Conservation (phyloP, 2,329 filamentous ascomycete species). For the Colletotrichum tofieldiae region DNA sequence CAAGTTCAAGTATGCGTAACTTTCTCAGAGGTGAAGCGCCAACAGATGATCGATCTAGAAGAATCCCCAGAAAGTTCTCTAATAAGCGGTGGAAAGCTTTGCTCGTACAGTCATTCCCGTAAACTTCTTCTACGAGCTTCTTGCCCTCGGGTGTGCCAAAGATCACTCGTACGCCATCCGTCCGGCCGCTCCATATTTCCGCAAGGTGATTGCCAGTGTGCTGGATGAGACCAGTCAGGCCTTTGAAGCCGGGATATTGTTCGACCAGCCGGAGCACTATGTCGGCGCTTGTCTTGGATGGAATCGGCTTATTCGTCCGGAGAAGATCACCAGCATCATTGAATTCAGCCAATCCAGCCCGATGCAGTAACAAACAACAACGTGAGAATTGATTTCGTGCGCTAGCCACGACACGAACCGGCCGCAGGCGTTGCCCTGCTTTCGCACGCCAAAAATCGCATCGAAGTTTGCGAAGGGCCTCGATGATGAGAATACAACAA, state of each 20-base stretch:
- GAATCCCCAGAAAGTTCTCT: slow-evolving; percentile 3
- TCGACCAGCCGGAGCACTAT: no score
- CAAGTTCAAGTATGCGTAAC: slow-evolving; percentile 16
- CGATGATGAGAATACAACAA: neutral
- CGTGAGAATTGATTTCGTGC: neutral
- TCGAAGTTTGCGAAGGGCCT: neutral
- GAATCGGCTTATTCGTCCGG: no score
- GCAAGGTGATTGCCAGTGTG: neutral
- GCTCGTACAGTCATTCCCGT: slow-evolving; percentile 7
- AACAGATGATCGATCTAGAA: neutral
- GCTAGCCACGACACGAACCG: neutral
- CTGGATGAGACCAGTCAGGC: neutral
- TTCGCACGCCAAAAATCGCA: neutral
- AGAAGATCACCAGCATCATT: no score
- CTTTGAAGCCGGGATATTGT: no score
- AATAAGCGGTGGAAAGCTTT: slow-evolving; percentile 21
- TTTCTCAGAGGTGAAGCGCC: neutral
- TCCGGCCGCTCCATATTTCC: slow-evolving; percentile 3
- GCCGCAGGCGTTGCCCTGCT: neutral
- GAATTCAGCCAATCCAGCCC: no score
- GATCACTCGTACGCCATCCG: slow-evolving; percentile 6
- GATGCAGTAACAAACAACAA: neutral
- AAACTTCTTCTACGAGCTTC: slow-evolving; percentile 8
- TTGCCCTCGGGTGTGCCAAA: slow-evolving; percentile 17
- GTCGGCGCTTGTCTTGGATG: no score